phyloP scores from a whole-genome alignment of 768 basidiomycete species.

The Mycena haematopus region DNA sequence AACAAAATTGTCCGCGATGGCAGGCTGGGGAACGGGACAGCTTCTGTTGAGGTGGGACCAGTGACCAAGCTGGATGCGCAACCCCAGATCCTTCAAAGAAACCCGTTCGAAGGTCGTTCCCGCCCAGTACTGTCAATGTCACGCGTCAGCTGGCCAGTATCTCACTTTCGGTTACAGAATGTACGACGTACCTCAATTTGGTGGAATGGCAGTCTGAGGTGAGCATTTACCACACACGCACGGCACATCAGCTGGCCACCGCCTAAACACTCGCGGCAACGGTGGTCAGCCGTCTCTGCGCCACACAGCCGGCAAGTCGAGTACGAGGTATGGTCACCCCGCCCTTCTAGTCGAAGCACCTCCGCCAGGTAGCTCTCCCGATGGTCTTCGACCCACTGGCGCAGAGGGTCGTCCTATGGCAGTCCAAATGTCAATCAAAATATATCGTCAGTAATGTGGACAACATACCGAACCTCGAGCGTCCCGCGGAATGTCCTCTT shows the following conservation, averaged over 20 bases:
- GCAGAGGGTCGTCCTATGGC: slow-evolving; percentile 2
- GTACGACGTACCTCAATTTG: neutral
- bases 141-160: no score
- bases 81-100: slow-evolving; percentile 33
- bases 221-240: neutral
- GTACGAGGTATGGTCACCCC: neutral
- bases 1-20: neutral
- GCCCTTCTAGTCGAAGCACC: neutral
- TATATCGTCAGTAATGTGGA: no score
- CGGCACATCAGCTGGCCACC: slow-evolving; percentile 8
- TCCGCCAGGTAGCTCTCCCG: neutral
- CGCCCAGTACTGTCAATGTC: slow-evolving; percentile 19
- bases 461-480: neutral
- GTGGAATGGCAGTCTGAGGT: slow-evolving; percentile 2
- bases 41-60: neutral
- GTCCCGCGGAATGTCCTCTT: neutral
- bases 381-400: slow-evolving; percentile 7
- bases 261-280: neutral
- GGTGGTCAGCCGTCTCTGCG: neutral
- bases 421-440: no score
- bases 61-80: slow-evolving; percentile 39
- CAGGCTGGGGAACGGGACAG: neutral
- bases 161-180: neutral
- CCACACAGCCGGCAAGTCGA: neutral
- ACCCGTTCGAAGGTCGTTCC: slow-evolving; percentile 24